Evolutionary conservation across 768 basidiomycete genomes (phyloP), one percentile per base, ranked within the genome.

Genomic region (Aureoboletus auriporus): DNA sequence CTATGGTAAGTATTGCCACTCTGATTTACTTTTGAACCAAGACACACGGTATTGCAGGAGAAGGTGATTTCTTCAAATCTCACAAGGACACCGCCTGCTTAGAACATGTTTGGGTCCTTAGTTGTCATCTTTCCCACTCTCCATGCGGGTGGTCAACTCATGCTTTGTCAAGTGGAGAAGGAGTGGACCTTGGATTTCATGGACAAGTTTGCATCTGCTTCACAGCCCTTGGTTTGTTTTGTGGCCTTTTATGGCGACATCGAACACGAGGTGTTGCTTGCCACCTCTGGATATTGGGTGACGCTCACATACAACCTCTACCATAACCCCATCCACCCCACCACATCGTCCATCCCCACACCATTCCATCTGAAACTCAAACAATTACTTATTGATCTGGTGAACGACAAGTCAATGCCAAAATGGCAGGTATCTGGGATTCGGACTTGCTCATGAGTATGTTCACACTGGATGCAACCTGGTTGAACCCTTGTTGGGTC

Each of bases 361-460:
- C 47, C 44, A 0, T 42, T 14, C 8, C 30, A 42, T 16, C 4
- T 34, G 3, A 23, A 45, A 5, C 10, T 54, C 13, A 47, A 44
- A 14, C 42, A 33, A 8, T 28, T 34, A 1, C 40, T 56, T 0
- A 17, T 17, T 1, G 23, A 49, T 9, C 4, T 39, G 11, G 34
- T 33, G 13, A 47, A 47, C 20, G 36, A 49, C 30, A 33, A 27
- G 8, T 49, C 45, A 5, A 2, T 44, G 52, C 5, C 44, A 39
- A 3, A 17, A 31, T 0, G 54, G 56, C 0, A 48, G 56, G 1
- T 57, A 53, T 20, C 44, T 51, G 1, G 49, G 49, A 4, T 58
- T 46, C 0, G 44, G 56, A 28, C 55, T 57, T 16, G 31, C 12
- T 3, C 56, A 58, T 36, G 41, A 56, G 28, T 50, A 57, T 17